Conservation (phyloP, 345 rosid species). For the Dipteronia dyeriana region DNA sequence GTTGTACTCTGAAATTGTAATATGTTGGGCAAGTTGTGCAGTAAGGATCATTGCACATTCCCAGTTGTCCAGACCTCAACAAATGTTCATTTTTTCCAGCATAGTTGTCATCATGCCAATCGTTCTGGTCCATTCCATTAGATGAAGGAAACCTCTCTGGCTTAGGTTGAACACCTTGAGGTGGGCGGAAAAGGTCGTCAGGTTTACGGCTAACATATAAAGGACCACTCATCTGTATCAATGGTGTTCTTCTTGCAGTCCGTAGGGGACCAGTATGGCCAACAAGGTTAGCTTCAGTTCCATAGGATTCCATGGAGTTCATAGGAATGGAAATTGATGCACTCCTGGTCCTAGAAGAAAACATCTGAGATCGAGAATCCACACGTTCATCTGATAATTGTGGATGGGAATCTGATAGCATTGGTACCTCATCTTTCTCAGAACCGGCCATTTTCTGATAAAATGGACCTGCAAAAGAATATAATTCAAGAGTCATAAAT, state of each 20-base stretch:
- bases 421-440: slow-evolving; percentile 68
- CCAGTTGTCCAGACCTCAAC: slow-evolving; percentile 78
- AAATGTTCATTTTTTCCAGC: slow-evolving; percentile 65
- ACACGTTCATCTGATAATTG: slow-evolving; percentile 29
- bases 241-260: slow-evolving; percentile 53
- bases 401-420: slow-evolving; percentile 47
- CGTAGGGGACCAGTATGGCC: slow-evolving; percentile 88
- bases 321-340: slow-evolving; percentile 63
- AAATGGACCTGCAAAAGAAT: slow-evolving; percentile 24
- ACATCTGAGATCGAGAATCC: slow-evolving; percentile 39
- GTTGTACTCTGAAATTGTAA: slow-evolving; percentile 45
- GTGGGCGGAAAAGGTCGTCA: slow-evolving; percentile 32
- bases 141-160: slow-evolving; percentile 46
- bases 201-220: slow-evolving; percentile 38
- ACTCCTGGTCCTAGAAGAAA: slow-evolving; percentile 51
- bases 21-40: slow-evolving; percentile 85
- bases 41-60: slow-evolving; percentile 89
- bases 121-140: slow-evolving; percentile 39
- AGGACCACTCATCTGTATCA: slow-evolving; percentile 75
- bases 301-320: slow-evolving; percentile 49
- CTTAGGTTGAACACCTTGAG: slow-evolving; percentile 33
- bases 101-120: slow-evolving; percentile 38
- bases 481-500: background rate
- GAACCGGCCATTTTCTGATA: slow-evolving; percentile 41
- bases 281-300: slow-evolving; percentile 38